Percentiles rank a stretch among this genome's conserved stretches.
phyloP scores from a whole-genome alignment of 2,329 filamentous ascomycete species.

The Chrysoporthe deuterocubensis region DNA sequence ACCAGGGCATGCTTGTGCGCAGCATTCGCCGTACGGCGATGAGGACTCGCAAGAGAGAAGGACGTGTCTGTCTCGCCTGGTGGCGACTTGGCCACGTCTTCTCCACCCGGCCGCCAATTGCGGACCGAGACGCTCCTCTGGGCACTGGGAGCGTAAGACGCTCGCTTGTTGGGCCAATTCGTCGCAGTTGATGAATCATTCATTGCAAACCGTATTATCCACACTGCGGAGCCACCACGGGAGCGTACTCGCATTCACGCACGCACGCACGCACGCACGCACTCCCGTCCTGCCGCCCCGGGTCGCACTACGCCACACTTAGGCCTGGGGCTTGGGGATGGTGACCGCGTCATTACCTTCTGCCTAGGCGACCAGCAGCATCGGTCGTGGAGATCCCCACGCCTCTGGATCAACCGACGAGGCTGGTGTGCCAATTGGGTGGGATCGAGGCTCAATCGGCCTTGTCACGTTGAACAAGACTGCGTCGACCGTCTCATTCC shows the following conservation, averaged over 20 bases:
- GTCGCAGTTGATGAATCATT: conserved; percentile 20
- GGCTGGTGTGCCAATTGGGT: neutral
- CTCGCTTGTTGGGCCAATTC: conserved; percentile 16
- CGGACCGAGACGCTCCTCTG: neutral
- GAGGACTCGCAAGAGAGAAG: too few species aligned
- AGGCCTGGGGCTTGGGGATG: neutral
- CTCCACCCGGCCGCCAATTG: neutral
- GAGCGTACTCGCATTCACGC: neutral
- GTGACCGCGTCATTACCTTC: conserved; percentile 15
- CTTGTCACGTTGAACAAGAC: neutral
- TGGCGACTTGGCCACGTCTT: conserved; percentile 1
- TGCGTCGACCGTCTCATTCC: neutral
- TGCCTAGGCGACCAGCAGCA: conserved; percentile 18
- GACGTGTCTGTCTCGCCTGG: neutral
- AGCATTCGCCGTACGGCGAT: too few species aligned
- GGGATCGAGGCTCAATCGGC: neutral
- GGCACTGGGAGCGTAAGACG: neutral
- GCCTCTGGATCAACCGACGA: neutral
- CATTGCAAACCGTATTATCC: neutral
- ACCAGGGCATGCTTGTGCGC: too few species aligned
- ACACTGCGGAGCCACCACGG: neutral
- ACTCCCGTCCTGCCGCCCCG: neutral
- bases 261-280: neutral
- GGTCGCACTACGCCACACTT: neutral
- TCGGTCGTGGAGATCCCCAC: neutral